phyloP scores from a whole-genome alignment of 78 protist species.

The Dictyostelium firmibasis region DNA sequence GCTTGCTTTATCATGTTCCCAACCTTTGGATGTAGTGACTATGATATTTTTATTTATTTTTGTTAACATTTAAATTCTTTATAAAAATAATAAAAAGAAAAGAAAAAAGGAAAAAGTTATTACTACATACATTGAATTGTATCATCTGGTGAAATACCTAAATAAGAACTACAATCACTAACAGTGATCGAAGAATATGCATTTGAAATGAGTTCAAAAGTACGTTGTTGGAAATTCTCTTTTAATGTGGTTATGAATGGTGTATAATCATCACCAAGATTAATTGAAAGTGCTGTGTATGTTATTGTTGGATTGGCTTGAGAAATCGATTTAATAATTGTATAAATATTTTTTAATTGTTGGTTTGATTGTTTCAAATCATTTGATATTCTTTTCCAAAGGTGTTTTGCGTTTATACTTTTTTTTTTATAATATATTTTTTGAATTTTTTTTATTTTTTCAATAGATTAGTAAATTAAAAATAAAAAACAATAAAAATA shows the following conservation, averaged over 20 bases:
- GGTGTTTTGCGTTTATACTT: slow-evolving; percentile 23
- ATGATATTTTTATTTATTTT: neutral
- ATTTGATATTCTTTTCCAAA: slow-evolving; percentile 63
- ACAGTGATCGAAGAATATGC: slow-evolving; percentile 32
- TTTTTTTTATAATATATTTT: neutral
- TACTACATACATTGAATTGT: neutral
- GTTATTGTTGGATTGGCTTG: slow-evolving; percentile 4
- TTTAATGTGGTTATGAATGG: slow-evolving; percentile 17
- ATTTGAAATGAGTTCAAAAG: slow-evolving; percentile 40
- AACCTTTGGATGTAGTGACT: slow-evolving; percentile 40
- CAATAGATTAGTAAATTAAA: neutral
- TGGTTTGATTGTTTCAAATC: neutral
- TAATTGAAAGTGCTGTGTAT: neutral
- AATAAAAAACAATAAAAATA: too few relatives aligned
- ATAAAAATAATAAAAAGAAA: neutral
- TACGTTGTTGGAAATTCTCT: slow-evolving; percentile 49
- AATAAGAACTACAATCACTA: slow-evolving; percentile 30
- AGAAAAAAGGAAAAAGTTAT: neutral
- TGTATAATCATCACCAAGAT: slow-evolving; percentile 18
- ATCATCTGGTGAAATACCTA: slow-evolving; percentile 58
- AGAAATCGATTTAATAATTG: neutral
- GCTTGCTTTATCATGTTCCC: slow-evolving; percentile 1
- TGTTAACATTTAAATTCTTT: neutral
- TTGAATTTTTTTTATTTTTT: neutral
- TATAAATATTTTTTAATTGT: slow-evolving; percentile 23